Base-by-base conservation (phyloP, 2,329 filamentous ascomycete species). In the Rutstroemia sp. region DNA sequence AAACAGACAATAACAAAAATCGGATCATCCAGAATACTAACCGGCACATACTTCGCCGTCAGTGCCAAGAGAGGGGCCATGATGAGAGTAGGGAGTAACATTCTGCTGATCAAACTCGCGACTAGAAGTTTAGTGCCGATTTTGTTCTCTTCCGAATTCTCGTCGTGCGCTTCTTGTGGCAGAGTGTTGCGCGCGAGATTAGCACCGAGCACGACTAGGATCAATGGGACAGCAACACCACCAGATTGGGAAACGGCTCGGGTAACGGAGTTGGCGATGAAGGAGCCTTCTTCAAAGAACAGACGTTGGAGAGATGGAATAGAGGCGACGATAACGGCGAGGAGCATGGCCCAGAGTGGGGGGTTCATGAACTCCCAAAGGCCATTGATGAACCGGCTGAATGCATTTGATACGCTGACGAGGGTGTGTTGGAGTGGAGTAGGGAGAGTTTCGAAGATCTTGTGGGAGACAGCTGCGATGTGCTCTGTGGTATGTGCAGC, bases 1-100 rank as follows among this genome's bases (percentile, higher is more conserved):
- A 97, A 99, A 74, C 92, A 96, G 38, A 99, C 94, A 64, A 99
- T 90, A 64, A 99, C 86, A 72, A 99, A 99, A 66, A 99, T 99
- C 9, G 94, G 94, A 69, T 99, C 94, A 70, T 95, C 94, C 37
- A 99, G 77, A 65, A 99, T 97, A 76, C 89, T 95, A 67, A 99
- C 81, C 2, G 90, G 90, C 25, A 96, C 82, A 68, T 86, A 96
- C 70, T 96, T 97, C 58, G 94, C 94, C 47, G 87, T 80, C 16
- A 97, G 61, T 0, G 92, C 92, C 38, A 99, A 75, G 47, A 97
- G 76, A 2, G 94, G 94, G 0, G 91, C 89, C 90, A 97, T 97
- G 71, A 96, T 81, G 42, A 95, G 67, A 0, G 90, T 96, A 1
- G 94, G 94, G 4, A 99, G 78, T 6, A 97, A 71, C 94, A 99